Evolutionary conservation across 31 red algal species (phyloP).

Genomic region (Odonthalia washingtoniensis): DNA sequence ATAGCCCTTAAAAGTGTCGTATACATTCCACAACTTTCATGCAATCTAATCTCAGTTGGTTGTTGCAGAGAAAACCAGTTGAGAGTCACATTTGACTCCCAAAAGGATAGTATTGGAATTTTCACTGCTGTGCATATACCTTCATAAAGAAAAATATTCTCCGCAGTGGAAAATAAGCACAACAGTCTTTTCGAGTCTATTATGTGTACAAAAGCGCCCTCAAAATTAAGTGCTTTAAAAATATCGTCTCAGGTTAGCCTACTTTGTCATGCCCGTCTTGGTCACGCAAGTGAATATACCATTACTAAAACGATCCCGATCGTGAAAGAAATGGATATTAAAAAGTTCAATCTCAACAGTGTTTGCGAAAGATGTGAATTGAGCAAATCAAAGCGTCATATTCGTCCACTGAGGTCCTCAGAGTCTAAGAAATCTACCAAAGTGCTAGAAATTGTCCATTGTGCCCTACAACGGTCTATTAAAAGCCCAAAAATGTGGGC

Average conservation of each 20-base stretch:
- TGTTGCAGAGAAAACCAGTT: neutral
- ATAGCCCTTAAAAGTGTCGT: neutral
- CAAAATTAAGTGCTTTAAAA: neutral
- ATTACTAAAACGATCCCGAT: neutral
- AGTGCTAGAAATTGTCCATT: neutral
- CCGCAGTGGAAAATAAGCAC: neutral
- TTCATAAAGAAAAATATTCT: neutral
- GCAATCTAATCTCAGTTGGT: too few relatives aligned
- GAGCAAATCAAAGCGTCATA: neutral
- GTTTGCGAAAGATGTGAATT: slow-evolving; percentile 19
- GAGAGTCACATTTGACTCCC: neutral
- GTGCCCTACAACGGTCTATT: neutral
- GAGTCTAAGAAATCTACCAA: neutral
- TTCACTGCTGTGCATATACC: neutral
- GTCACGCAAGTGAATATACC: neutral
- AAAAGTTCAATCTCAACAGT: neutral
- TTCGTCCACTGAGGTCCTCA: neutral
- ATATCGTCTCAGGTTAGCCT: neutral
- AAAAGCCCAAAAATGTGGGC: neutral
- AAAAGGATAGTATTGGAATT: neutral
- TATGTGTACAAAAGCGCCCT: neutral
- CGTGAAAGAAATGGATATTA: neutral
- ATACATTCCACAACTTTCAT: slow-evolving; percentile 15
- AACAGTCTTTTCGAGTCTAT: neutral
- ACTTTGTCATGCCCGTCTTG: slow-evolving; percentile 31